Evolutionary conservation across 495 filamentous ascomycete genomes (phyloP).

Genomic region (Annulohypoxylon moriforme): DNA sequence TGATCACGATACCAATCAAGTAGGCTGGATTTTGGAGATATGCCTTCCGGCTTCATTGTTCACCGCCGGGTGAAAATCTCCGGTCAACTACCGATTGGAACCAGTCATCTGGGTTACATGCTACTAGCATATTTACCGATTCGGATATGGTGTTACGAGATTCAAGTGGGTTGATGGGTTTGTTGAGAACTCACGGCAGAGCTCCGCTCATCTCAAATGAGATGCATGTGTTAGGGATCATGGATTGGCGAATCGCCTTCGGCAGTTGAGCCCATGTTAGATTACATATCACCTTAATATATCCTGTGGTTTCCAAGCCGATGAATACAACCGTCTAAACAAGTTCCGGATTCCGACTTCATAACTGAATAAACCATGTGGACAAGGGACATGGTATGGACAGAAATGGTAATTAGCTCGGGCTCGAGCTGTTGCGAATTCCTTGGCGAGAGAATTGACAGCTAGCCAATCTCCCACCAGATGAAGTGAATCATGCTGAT

Average conservation of each 20-base stretch:
- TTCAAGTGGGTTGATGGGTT: not conserved
- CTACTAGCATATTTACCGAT: not conserved
- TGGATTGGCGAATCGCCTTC: not conserved
- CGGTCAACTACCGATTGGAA: not conserved
- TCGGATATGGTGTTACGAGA: not conserved
- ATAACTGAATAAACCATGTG: not conserved
- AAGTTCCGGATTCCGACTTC: not conserved
- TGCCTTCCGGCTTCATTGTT: not conserved
- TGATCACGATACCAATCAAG: not conserved
- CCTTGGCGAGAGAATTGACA: conserved; percentile 2
- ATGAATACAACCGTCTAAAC: not conserved
- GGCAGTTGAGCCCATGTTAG: not conserved
- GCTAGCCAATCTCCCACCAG: not conserved
- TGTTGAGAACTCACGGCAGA: not conserved
- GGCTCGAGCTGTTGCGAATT: not conserved
- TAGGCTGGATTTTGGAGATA: not conserved
- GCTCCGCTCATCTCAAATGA: not conserved
- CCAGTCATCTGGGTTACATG: not conserved
- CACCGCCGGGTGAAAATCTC: not conserved
- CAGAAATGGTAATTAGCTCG: not conserved
- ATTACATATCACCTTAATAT: not conserved
- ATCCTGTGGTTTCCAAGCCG: not conserved
- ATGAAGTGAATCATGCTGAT: not conserved
- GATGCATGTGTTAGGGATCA: not conserved
- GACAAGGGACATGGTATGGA: not conserved